phyloP scores from a whole-genome alignment of 768 basidiomycete genomes.

The Agrocybe pediades region DNA sequence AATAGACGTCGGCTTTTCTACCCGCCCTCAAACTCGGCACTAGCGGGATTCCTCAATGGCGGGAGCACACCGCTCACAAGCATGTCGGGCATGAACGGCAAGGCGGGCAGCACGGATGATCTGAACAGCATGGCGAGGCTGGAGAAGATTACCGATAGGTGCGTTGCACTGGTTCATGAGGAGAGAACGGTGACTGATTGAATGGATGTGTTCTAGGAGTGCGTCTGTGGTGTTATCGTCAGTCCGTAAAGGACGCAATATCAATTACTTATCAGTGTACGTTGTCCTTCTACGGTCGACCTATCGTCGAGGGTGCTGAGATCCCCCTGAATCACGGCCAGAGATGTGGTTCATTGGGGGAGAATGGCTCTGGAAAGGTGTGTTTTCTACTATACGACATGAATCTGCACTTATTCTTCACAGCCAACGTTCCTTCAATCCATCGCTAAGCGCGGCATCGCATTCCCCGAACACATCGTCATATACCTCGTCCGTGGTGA shows the following conservation, averaged over 20 bases:
- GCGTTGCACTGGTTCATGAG: constrained; percentile 13
- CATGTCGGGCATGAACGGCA: constrained; percentile 74
- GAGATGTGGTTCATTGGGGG: constrained; percentile 92
- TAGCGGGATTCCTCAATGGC: constrained; percentile 65
- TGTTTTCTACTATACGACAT: constrained; percentile 11
- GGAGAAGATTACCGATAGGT: constrained; percentile 89
- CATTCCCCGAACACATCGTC: constrained; percentile 93
- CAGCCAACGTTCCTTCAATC: constrained; percentile 97
- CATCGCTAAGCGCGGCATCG: constrained; percentile 92
- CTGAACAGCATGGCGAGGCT: constrained; percentile 87
- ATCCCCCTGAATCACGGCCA: constrained; percentile 88
- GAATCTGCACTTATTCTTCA: constrained; percentile 27
- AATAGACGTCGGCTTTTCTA: too few species aligned
- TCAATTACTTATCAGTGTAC: constrained; percentile 97
- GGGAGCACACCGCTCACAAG: constrained; percentile 83
- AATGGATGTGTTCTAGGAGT: constrained; percentile 54
- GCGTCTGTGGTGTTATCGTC: constrained; percentile 92
- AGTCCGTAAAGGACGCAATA: constrained; percentile 89
- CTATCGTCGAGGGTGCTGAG: constrained; percentile 58
- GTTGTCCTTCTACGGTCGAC: constrained; percentile 94
- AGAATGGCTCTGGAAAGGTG: constrained; percentile 99
- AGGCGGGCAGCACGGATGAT: constrained; percentile 82
- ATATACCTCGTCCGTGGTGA: constrained; percentile 97
- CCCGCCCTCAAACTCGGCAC: constrained; percentile 56
- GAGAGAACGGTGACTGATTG: neutral